A percentile compares a stretch with the other conserved stretches of the same genome.
Conservation (phyloP, 225 moss, liverwort and hornwort species). For the Pleurozium schreberi region DNA sequence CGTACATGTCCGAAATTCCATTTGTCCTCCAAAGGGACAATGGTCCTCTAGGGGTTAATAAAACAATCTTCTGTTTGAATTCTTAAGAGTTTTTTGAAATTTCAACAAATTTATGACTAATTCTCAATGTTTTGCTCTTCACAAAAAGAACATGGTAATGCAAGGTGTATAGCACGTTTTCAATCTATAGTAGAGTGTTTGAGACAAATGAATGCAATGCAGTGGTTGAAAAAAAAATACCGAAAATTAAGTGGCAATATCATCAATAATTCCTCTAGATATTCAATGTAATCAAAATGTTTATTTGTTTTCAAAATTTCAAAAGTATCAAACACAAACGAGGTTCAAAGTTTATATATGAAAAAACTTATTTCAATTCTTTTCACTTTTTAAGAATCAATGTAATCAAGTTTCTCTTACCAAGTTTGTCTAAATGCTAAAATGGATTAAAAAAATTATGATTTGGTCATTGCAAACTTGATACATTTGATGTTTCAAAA, state of each 20-base stretch:
- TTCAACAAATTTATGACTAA: not conserved
- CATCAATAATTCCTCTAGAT: not conserved
- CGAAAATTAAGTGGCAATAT: not conserved
- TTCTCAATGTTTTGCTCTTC: not conserved
- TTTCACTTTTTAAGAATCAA: not conserved
- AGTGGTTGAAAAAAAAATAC: not conserved
- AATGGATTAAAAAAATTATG: too few relatives aligned
- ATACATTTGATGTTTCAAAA: not conserved
- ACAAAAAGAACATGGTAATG: too few relatives aligned
- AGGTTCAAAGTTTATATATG: not conserved
- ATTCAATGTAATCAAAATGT: not conserved
- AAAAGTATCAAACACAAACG: fast-evolving
- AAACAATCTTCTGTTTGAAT: fast-evolving
- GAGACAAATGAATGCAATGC: not conserved
- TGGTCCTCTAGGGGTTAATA: too few relatives aligned
- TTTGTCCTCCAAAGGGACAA: too few relatives aligned
- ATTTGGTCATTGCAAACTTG: not conserved
- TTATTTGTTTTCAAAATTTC: not conserved
- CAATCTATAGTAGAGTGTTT: not conserved
- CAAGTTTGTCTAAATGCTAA: not conserved
- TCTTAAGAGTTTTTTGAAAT: not conserved
- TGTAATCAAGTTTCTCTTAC: not conserved
- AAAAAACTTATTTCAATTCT: not conserved
- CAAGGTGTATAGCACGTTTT: not conserved
- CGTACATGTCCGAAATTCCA: too few relatives aligned